Evolutionary conservation across 495 filamentous ascomycete species (phyloP), one percentile per base, ranked within the genome.

Genomic region (Daldinia vernicosa): DNA sequence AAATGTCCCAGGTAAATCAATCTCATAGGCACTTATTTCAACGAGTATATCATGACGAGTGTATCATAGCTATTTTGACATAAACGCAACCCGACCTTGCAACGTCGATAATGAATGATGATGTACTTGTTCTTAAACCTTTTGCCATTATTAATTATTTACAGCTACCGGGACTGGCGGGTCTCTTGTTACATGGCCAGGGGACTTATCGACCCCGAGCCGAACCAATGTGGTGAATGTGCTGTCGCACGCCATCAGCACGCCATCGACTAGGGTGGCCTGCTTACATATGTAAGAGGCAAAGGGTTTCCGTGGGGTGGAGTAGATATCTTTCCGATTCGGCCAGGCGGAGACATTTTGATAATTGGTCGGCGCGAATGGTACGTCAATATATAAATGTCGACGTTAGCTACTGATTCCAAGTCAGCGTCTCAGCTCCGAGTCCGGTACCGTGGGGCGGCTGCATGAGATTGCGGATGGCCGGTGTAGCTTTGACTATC

Each of bases 201-300:
- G 15, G 28, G 53, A 28, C 27, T 35, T 19, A 56, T 56, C 53
- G 8, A 35, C 14, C 15, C 55, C 56, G 37, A 56, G 57, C 35
- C 39, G 61, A 51, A 63, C 70, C 70, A 73, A 73, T 62, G 57
- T 66, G 45, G 57, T 62, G 66, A 58, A 43, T 58, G 35, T 57
- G 56, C 8, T 52, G 56, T 69, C 70, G 70, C 70, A 73, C 70
- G 70, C 70, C 56, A 73, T 73, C 61, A 73, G 70, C 70, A 73
- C 70, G 70, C 70, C 60, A 73, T 73, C 61, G 70, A 69, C 70
- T 62, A 66, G 66, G 70, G 65, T 69, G 53, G 28, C 27, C 4
- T 45, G 70, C 66, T 73, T 73, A 73, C 66, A 73, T 57, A 69
- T 68, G 27, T 32, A 37, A 8, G 32, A 52, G 27, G 54, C 37